Conservation (phyloP, 2,329 filamentous ascomycete species). For the Aspergillus costaricaensis region DNA sequence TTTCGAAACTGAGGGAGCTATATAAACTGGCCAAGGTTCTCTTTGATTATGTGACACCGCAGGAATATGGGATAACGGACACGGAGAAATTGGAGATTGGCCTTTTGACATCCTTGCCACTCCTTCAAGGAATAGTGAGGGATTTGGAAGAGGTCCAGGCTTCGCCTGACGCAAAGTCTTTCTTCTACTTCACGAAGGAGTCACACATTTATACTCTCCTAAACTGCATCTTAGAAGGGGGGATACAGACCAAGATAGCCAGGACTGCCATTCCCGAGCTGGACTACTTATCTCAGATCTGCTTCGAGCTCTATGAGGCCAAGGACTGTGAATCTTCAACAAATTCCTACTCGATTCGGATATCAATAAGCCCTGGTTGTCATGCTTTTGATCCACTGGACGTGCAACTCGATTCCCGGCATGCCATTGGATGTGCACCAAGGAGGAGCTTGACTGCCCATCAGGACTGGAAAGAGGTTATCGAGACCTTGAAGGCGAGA, state of each 20-base stretch:
- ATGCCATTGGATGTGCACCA: slow-evolving; percentile 94
- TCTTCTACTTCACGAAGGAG: slow-evolving; percentile 99
- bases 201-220: slow-evolving; percentile 97
- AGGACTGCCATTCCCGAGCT: slow-evolving; percentile 94
- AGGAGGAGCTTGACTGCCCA: slow-evolving; percentile 86
- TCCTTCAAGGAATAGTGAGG: slow-evolving; percentile 94
- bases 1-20: slow-evolving; percentile 86
- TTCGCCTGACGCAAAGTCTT: slow-evolving; percentile 88
- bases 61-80: slow-evolving; percentile 96
- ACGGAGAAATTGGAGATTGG: slow-evolving; percentile 98
- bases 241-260: slow-evolving; percentile 94
- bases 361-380: slow-evolving; percentile 92
- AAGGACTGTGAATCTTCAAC: slow-evolving; percentile 75
- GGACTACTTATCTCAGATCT: slow-evolving; percentile 96
- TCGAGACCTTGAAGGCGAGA: slow-evolving; percentile 90
- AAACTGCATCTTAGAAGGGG: slow-evolving; percentile 96
- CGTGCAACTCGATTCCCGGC: slow-evolving; percentile 92
- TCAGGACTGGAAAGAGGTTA: slow-evolving; percentile 93
- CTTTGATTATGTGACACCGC: slow-evolving; percentile 97
- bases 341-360: slow-evolving; percentile 94
- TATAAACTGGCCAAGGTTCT: slow-evolving; percentile 92
- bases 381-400: slow-evolving; percentile 96
- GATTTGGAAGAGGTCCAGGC: slow-evolving; percentile 97
- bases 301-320: slow-evolving; percentile 96
- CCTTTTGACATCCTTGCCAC: slow-evolving; percentile 84